Conservation (phyloP, 176 grass and related monocot genomes). For the Calamus simplicifolius region DNA sequence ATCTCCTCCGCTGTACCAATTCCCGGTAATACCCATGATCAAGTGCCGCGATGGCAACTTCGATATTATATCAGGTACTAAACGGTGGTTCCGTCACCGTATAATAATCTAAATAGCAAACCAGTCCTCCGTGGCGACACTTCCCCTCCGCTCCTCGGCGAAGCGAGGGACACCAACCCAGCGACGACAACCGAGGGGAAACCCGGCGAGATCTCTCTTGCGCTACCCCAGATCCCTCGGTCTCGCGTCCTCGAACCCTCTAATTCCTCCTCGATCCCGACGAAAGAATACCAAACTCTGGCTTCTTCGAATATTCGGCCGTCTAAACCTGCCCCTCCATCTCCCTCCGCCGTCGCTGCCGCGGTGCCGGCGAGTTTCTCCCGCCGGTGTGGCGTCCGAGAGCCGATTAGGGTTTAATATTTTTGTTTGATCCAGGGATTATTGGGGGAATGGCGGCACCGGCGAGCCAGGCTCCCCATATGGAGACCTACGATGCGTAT, state of each 20-base stretch:
- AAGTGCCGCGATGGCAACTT: too few species aligned
- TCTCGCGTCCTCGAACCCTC: too few species aligned
- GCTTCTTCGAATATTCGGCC: slow-evolving; percentile 2
- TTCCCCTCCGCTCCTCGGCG: neutral
- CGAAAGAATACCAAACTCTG: too few species aligned
- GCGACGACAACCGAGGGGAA: slow-evolving; percentile 7
- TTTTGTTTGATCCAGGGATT: slow-evolving; percentile 19
- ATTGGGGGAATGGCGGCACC: neutral
- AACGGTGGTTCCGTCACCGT: too few species aligned
- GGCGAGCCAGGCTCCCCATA: slow-evolving; percentile 22
- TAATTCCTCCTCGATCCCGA: too few species aligned
- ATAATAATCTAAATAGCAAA: too few species aligned
- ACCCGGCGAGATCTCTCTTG: neutral
- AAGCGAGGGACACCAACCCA: neutral
- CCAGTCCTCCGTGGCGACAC: neutral
- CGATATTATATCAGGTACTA: too few species aligned
- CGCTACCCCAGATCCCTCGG: neutral
- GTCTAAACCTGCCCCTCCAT: slow-evolving; percentile 15
- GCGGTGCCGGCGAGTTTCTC: slow-evolving; percentile 6
- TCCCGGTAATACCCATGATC: too few species aligned
- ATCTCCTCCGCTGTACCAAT: too few species aligned
- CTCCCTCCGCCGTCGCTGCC: slow-evolving; percentile 4
- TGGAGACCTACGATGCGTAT: slow-evolving; percentile 83
- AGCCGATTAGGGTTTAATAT: too few species aligned
- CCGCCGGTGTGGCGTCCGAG: neutral